Base-by-base conservation (phyloP, 2,329 filamentous ascomycete species). In the Colletotrichum theobromicola region DNA sequence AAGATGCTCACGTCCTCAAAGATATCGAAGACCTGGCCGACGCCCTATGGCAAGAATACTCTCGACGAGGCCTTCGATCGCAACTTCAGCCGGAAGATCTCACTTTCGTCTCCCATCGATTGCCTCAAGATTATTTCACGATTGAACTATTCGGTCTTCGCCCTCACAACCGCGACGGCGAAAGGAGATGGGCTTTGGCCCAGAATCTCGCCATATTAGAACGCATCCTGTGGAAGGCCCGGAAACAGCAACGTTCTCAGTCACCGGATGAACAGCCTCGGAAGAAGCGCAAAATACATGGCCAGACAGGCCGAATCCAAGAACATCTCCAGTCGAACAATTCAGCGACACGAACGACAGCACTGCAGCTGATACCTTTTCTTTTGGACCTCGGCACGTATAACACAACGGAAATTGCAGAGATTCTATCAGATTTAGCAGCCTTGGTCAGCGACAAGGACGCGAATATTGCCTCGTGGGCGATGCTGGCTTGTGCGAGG, bases 401-500 rank as follows among this genome's bases (percentile, higher is more conserved):
- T 1, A 82, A 86, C 5, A 77, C 84, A 35, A 88, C 92, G 35
- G 89, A 91, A 13, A 84, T 93, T 30, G 82, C 84, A 7, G 86
- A 88, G 1, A 81, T 93, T 5, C 80, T 97, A 4, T 86, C 88
- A 10, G 88, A 90, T 57, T 84, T 97, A 18, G 84, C 88, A 18
- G 82, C 85, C 13, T 87, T 89, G 67, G 90, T 94, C 57, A 88
- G 90, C 12, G 94, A 97, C 79, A 96, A 98, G 79, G 92, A 93
- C 77, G 84, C 85, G 16, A 83, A 84, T 10, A 86, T 93, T 53
- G 90, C 93, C 9, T 94, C 93, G 0, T 99, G 97, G 97, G 93
- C 95, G 21, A 91, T 98, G 86, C 83, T 98, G 67, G 93, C 93
- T n/a, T 91, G 95, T 80, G 88, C 94, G 76, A 94, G 94, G 95